phyloP scores from a whole-genome alignment of 164 flowering plant species.

The Chimonanthus salicifolius region DNA sequence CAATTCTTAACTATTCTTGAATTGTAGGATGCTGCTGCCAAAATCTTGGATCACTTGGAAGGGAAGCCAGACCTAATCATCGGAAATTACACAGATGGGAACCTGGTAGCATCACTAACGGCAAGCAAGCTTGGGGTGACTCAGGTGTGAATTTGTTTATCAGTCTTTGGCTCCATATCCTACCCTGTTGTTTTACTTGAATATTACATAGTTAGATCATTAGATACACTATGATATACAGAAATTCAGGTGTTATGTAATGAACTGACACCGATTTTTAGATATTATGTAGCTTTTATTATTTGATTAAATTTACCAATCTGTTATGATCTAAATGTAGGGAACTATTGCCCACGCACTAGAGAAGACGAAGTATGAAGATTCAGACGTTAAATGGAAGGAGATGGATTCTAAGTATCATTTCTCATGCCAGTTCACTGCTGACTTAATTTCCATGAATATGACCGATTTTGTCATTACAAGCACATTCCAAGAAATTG shows the following conservation, averaged over 20 bases:
- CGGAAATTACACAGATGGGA: conserved; percentile 93
- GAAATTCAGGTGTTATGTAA: neutral
- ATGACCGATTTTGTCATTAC: conserved; percentile 88
- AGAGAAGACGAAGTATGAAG: conserved; percentile 95
- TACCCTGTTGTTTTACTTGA: neutral
- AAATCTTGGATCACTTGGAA: conserved; percentile 64
- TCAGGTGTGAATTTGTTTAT: conserved; percentile 38
- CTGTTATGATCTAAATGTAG: conserved; percentile 23
- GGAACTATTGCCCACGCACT: conserved; percentile 97
- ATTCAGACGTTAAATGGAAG: conserved; percentile 88
- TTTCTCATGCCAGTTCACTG: conserved; percentile 94
- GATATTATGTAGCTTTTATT: too few species aligned
- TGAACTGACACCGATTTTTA: neutral
- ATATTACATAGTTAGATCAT: neutral
- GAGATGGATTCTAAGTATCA: conserved; percentile 78
- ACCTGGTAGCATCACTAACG: conserved; percentile 81
- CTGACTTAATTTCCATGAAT: conserved; percentile 88
- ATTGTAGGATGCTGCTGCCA: conserved; percentile 65
- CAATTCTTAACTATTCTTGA: neutral
- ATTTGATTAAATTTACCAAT: neutral
- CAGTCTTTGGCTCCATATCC: neutral
- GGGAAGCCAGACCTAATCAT: conserved; percentile 88
- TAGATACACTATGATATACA: neutral
- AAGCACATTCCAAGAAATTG: conserved; percentile 96
- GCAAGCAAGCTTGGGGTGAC: conserved; percentile 80